A percentile compares a stretch with the other conserved stretches of the same genome.
Evolutionary conservation across 306 rosid genomes (phyloP).

Genomic region (Cucumis cinereus): DNA sequence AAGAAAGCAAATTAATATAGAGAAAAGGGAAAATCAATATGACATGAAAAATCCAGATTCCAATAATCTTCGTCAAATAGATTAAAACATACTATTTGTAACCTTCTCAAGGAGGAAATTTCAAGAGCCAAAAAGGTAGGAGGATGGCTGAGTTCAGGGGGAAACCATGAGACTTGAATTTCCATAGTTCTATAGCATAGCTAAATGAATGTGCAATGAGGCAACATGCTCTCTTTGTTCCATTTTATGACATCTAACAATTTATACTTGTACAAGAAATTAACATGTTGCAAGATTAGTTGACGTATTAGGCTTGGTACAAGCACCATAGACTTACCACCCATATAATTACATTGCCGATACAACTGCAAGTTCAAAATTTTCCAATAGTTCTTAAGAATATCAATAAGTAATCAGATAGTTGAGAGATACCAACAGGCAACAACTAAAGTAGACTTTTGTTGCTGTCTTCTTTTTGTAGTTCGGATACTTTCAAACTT

Average conservation of each 20-base stretch:
- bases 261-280: background rate
- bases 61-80: background rate
- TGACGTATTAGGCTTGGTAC: background rate
- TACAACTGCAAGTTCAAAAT: background rate
- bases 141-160: background rate
- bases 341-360: background rate
- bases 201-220: background rate
- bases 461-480: background rate
- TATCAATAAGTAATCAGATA: background rate
- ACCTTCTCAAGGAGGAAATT: background rate
- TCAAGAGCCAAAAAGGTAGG: background rate
- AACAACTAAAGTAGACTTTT: background rate
- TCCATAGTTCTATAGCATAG: background rate
- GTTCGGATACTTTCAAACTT: background rate
- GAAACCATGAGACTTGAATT: background rate
- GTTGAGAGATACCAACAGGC: background rate
- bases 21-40: background rate
- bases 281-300: background rate
- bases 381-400: background rate
- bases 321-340: background rate
- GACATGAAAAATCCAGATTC: background rate
- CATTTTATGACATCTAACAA: background rate
- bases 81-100: background rate
- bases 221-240: background rate
- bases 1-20: background rate